These are phyloP conservation scores for Russula earlei DNA, from an alignment of 768 basidiomycete genomes.

Conservation along the genomic window DNA sequence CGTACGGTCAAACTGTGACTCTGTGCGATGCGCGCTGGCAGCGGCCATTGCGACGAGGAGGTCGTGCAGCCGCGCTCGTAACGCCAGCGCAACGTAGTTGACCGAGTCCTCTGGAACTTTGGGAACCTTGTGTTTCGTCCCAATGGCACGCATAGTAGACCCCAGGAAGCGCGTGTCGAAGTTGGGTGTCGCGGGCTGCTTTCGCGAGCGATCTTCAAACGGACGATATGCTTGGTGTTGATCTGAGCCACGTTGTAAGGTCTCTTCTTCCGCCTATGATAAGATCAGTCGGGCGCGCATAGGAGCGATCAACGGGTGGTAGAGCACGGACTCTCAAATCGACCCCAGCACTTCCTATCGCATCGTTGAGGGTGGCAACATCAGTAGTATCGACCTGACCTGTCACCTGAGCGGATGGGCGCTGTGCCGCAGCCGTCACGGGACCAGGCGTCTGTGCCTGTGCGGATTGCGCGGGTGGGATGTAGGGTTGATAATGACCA, in stretches of 20 bases:
- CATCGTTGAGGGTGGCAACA: slow-evolving; percentile 73
- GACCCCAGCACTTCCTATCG: slow-evolving; percentile 78
- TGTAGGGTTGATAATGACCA: slow-evolving; percentile 27
- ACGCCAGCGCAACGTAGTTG: slow-evolving; percentile 70
- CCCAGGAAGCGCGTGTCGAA: slow-evolving; percentile 62
- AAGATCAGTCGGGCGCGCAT: neutral
- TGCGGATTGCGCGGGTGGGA: slow-evolving; percentile 19
- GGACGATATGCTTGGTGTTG: slow-evolving; percentile 53
- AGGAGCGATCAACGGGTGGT: neutral
- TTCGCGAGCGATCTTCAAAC: slow-evolving; percentile 70
- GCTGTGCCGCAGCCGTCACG: slow-evolving; percentile 2
- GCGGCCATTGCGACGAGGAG: slow-evolving; percentile 58
- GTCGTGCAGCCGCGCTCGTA: slow-evolving; percentile 64
- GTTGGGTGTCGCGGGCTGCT: slow-evolving; percentile 59
- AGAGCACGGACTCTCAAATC: slow-evolving; percentile 55
- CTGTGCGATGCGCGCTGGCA: slow-evolving; percentile 59
- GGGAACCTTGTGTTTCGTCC: slow-evolving; percentile 57
- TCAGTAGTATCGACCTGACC: slow-evolving; percentile 49
- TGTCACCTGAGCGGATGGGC: slow-evolving; percentile 3
- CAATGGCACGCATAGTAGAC: slow-evolving; percentile 58
- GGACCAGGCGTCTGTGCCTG: slow-evolving; percentile 22
- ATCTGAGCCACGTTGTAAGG: slow-evolving; percentile 56
- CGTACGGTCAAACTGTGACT: slow-evolving; percentile 58
- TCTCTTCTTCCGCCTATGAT: slow-evolving; percentile 75
- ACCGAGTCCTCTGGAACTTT: slow-evolving; percentile 61